Conservation (phyloP, 306 rosid species). For the Prunus fruticosa region DNA sequence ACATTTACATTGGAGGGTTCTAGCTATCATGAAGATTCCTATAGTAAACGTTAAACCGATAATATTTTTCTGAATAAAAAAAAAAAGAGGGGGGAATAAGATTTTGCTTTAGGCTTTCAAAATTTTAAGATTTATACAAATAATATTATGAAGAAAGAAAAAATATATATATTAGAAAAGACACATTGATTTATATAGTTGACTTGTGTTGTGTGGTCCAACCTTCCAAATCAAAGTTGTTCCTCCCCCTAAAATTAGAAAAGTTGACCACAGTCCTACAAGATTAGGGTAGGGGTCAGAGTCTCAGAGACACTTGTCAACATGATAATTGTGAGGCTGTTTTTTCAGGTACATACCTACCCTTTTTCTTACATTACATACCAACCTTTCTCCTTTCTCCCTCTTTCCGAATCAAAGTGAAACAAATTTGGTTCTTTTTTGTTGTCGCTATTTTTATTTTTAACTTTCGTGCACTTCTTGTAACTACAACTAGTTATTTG, state of each 20-base stretch:
- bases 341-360: neutral
- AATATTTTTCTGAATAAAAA: neutral
- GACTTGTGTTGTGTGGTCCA: slow-evolving; percentile 3
- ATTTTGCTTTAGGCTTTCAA: neutral
- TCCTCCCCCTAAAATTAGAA: neutral
- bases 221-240: neutral
- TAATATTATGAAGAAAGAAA: neutral
- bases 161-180: too few species aligned
- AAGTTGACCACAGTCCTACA: neutral
- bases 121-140: neutral
- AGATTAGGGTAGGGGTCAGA: neutral
- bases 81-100: neutral
- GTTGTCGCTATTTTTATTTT: too few species aligned
- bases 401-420: too few species aligned
- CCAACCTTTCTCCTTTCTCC: neutral
- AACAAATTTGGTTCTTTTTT: too few species aligned
- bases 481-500: too few species aligned
- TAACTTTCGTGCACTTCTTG: too few species aligned
- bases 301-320: neutral
- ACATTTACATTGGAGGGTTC: neutral
- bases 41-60: neutral
- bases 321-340: neutral
- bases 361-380: too few species aligned
- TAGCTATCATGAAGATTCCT: neutral
- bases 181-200: neutral